A percentile compares a stretch with the other conserved stretches of the same genome.
phyloP scores from a whole-genome alignment of 306 rosid species.

The Casuarina equisetifolia region DNA sequence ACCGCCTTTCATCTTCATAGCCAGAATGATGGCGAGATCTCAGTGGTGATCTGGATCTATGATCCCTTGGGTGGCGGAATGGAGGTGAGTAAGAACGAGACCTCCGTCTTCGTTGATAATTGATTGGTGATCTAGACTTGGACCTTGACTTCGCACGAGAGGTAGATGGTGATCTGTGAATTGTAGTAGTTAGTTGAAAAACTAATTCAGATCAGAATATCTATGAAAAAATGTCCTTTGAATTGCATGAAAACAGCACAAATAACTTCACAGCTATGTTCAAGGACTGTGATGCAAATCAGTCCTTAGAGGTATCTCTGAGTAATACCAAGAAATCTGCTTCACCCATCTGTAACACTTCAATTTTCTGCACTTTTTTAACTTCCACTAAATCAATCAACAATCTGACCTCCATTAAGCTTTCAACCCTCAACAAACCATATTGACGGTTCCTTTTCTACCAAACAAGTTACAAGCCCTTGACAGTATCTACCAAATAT shows the following conservation, averaged over 20 bases:
- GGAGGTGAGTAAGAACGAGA: constrained; percentile 93
- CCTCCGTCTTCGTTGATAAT: constrained; percentile 59
- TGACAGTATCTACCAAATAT: neutral
- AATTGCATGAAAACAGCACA: neutral
- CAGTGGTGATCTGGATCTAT: constrained; percentile 77
- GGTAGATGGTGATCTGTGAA: constrained; percentile 74
- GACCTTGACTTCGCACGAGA: constrained; percentile 60
- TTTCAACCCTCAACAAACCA: neutral
- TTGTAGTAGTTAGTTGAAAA: constrained; percentile 20
- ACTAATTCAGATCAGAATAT: constrained; percentile 17
- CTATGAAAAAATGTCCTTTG: neutral
- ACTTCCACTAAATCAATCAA: neutral
- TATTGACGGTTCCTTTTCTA: neutral
- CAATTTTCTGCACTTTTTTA: neutral
- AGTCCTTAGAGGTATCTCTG: neutral
- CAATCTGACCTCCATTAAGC: neutral
- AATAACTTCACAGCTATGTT: neutral
- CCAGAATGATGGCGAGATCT: constrained; percentile 54
- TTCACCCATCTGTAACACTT: neutral
- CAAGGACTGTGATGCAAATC: neutral
- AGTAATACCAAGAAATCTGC: neutral
- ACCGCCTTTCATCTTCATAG: constrained; percentile 61
- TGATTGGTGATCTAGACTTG: constrained; percentile 85
- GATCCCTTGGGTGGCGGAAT: constrained; percentile 52
- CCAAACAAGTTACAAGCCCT: neutral